phyloP scores from a whole-genome alignment of 495 filamentous ascomycete species.

The Penicillium pulvis region DNA sequence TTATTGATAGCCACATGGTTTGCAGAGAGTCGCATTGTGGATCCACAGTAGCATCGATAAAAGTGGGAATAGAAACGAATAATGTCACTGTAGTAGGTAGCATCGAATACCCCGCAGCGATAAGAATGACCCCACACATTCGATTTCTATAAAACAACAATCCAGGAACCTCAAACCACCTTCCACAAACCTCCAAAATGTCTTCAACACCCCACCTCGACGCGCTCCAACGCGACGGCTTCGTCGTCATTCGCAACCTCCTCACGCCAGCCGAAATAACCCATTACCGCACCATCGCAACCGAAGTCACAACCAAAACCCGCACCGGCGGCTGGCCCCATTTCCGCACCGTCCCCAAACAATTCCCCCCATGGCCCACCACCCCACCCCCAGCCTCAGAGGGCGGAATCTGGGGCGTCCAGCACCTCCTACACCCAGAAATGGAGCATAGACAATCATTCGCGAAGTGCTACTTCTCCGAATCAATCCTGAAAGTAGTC shows the following conservation, averaged over 20 bases:
- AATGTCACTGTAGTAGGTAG: constrained; percentile 25
- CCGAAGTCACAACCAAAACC: constrained; percentile 55
- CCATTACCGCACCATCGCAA: constrained; percentile 57
- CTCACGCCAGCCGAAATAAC: constrained; percentile 50
- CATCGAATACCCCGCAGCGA: constrained; percentile 35
- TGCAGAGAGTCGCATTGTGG: constrained; percentile 8
- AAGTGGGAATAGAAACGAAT: background rate
- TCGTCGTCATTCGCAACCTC: constrained; percentile 48
- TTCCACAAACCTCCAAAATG: constrained; percentile 13
- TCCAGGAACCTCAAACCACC: background rate
- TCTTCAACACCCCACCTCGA: constrained; percentile 37
- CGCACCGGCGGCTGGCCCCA: constrained; percentile 69
- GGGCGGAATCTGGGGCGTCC: constrained; percentile 81
- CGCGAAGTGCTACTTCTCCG: constrained; percentile 65
- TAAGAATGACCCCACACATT: constrained; percentile 31
- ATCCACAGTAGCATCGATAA: constrained; percentile 27
- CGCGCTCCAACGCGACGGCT: constrained; percentile 51
- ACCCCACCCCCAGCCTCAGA: constrained; percentile 47
- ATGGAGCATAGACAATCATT: constrained; percentile 59
- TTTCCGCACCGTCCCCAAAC: constrained; percentile 80
- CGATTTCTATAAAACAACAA: constrained; percentile 1
- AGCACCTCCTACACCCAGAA: constrained; percentile 75
- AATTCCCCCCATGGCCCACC: constrained; percentile 79
- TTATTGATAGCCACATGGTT: constrained; percentile 2
- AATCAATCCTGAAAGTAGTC: constrained; percentile 55